phyloP scores from a whole-genome alignment of 164 flowering plant species.

The Dillenia suffruticosa region DNA sequence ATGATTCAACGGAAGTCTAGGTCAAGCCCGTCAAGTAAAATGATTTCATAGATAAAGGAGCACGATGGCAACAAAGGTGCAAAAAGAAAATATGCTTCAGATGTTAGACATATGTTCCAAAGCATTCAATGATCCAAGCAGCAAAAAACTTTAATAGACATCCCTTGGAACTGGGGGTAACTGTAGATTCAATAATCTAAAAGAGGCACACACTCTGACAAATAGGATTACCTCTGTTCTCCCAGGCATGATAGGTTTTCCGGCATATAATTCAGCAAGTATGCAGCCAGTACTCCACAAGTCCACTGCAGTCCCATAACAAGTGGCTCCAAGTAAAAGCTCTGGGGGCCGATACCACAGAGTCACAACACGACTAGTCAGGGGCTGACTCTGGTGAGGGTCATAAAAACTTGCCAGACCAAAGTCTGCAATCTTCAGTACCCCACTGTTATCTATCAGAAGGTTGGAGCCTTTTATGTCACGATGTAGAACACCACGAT shows the following conservation, averaged over 20 bases:
- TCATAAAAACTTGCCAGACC: constrained; percentile 85
- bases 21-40: no score
- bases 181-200: no score
- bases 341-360: constrained; percentile 99
- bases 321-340: constrained; percentile 90
- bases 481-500: constrained; percentile 83
- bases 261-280: constrained; percentile 92
- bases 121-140: no score
- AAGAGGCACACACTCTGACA: no score
- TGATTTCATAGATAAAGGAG: no score
- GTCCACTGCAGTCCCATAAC: constrained; percentile 92
- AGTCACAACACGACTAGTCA: constrained; percentile 96
- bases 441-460: constrained; percentile 85
- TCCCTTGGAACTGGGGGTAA: no score
- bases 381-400: constrained; percentile 63
- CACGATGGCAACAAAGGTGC: no score
- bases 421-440: constrained; percentile 91
- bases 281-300: constrained; percentile 99
- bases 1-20: no score
- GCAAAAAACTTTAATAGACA: no score
- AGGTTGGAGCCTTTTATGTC: constrained; percentile 97
- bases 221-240: constrained; percentile 75
- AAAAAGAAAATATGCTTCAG: no score
- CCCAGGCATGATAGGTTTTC: constrained; percentile 98
- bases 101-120: no score